Base-by-base conservation (phyloP, 2,329 filamentous ascomycete genomes). In the Trichophaea hybrida region DNA sequence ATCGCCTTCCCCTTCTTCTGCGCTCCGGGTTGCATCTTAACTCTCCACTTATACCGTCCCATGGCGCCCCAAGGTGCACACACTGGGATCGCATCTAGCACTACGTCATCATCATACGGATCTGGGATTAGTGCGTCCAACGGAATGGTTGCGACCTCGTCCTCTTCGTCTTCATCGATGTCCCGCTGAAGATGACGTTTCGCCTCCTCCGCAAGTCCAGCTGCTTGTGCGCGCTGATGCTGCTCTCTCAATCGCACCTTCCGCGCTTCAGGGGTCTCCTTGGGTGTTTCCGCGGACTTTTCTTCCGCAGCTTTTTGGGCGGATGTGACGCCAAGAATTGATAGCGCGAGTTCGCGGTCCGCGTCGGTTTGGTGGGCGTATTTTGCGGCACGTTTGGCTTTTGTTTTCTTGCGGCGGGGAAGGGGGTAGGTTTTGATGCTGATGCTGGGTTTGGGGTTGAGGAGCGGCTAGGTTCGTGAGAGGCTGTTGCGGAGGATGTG, bases 291-390 rank as follows among this genome's bases (percentile, higher is more conserved):
- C 40, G 81, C 82, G 61, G 78, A 76, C 0, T 80, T 80, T 67
- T 87, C 85, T 83, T 82, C 67, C 86, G 78, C 40, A 80, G 79
- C 43, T 1, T 84, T 84, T 0, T 79, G 78, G 61, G 78, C 75
- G 1, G 61, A 53, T 15, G 64, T 59, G 12, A 87, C 84, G 43
- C 93, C 93, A n/a, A 95, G 82, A n/a, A 97, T 78, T 31, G 83
- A 79, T 72, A 96, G 85, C 35, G 89, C 88, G 0, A 90, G 80
- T 5, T 80, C 80, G 10, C 89, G 87, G 69, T 98, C 93, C 72
- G 95, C 91, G 58, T 95, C 89, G 68, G 97, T 91, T 76, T 97
- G 93, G 67, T 94, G 77, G 50, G 86, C 91, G 74, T 98, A 98
- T 71, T 95, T 96, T 60, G 81, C 88, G 1, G 88, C 83, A 72